Evolutionary conservation across 2,329 filamentous ascomycete genomes (phyloP).

Genomic region (Ceratocystis destructans): DNA sequence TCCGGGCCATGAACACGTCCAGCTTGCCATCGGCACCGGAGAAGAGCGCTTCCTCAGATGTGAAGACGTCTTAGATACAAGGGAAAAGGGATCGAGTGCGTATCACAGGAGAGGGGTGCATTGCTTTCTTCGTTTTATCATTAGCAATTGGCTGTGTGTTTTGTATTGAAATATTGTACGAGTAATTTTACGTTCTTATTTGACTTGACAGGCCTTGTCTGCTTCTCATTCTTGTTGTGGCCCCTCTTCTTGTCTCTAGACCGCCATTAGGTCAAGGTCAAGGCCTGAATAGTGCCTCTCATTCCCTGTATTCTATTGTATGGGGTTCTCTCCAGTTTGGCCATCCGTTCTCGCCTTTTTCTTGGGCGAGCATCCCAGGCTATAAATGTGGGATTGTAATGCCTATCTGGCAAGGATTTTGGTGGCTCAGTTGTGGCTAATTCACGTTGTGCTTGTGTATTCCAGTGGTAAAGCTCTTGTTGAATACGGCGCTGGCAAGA

Average conservation of each 20-base stretch:
- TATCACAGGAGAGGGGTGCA: neutral
- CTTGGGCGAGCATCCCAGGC: neutral
- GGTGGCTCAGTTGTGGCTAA: neutral
- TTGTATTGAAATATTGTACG: neutral
- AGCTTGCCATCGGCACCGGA: conserved; percentile 34
- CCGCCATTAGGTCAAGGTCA: too few species aligned
- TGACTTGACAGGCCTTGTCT: neutral
- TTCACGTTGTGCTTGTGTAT: neutral
- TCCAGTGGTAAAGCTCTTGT: neutral
- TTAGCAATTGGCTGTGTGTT: neutral
- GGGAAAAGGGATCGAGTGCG: neutral
- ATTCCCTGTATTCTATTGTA: too few species aligned
- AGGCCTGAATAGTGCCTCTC: too few species aligned
- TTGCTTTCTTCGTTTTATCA: neutral
- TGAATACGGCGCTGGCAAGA: neutral
- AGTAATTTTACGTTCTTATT: conserved; percentile 1
- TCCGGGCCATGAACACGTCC: conserved; percentile 35
- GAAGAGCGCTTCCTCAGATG: conserved; percentile 16
- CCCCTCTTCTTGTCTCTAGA: neutral
- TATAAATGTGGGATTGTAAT: neutral
- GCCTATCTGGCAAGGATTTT: neutral
- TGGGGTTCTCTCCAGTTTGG: too few species aligned
- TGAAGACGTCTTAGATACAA: neutral
- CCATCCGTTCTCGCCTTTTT: neutral
- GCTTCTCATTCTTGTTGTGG: too few species aligned